These are phyloP conservation scores for Durio zibethinus DNA, from an alignment of 345 rosid genomes.

Conservation along the genomic window DNA sequence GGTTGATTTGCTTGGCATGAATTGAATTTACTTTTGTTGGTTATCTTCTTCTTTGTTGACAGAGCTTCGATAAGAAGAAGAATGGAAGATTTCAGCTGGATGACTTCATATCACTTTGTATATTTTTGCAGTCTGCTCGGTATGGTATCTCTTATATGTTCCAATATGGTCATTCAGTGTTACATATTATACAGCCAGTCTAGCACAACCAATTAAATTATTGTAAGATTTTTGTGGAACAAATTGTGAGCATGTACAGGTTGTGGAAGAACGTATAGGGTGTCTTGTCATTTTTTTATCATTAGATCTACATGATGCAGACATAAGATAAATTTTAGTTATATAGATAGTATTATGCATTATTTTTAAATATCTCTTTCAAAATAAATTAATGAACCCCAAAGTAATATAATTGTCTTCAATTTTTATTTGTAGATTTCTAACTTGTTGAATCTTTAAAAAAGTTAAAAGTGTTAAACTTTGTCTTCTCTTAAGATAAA, in stretches of 20 bases:
- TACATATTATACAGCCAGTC: background rate
- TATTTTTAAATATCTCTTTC: too few species aligned
- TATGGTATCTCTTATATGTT: constrained; percentile 17
- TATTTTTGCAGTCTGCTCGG: constrained; percentile 69
- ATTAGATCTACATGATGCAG: background rate
- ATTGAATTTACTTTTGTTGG: background rate
- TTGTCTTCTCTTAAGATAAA: too few species aligned
- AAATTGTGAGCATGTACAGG: background rate
- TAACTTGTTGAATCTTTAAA: too few species aligned
- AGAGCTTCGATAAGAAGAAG: constrained; percentile 69
- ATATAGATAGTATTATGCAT: too few species aligned
- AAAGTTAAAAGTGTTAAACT: too few species aligned
- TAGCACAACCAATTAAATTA: background rate
- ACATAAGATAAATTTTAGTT: too few species aligned
- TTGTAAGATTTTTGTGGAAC: background rate
- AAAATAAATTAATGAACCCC: too few species aligned
- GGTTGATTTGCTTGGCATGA: background rate
- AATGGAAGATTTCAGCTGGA: constrained; percentile 57
- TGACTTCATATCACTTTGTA: constrained; percentile 67
- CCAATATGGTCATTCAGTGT: background rate
- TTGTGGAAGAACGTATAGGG: background rate
- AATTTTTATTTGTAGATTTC: too few species aligned
- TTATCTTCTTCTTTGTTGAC: constrained; percentile 11
- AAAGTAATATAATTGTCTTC: too few species aligned
- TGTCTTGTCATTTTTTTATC: background rate